Percentiles rank a stretch among this genome's conserved stretches.
Evolutionary conservation across 1,139 yeast genomes (phyloP).

Genomic region (Lodderomyces pseudojiufengensis): DNA sequence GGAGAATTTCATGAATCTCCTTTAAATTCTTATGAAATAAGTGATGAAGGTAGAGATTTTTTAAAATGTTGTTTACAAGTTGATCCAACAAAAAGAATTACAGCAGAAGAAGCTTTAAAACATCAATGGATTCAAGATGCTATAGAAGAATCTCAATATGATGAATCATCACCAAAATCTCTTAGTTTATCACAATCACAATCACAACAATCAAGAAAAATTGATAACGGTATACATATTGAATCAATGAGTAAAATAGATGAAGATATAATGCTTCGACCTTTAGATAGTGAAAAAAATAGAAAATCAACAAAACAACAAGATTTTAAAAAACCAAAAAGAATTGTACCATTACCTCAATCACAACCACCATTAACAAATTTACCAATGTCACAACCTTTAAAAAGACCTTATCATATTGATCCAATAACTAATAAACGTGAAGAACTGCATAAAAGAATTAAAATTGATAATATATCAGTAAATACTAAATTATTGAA

Average conservation of each 20-base stretch:
- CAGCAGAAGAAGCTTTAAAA: conserved; percentile 66
- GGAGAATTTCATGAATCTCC: conserved; percentile 85
- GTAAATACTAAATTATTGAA: too few relatives aligned
- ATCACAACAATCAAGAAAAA: conserved; percentile 56
- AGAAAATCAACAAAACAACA: conserved; percentile 21
- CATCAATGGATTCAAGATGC: conserved; percentile 60
- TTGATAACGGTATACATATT: conserved; percentile 46
- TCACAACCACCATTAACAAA: conserved; percentile 28
- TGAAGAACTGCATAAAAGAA: background rate
- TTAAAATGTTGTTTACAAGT: conserved; percentile 66
- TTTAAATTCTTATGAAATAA: conserved; percentile 61
- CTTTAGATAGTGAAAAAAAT: conserved; percentile 30
- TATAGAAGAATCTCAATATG: conserved; percentile 27
- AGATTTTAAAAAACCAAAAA: conserved; percentile 42
- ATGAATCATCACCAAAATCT: conserved; percentile 30
- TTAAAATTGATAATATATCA: background rate
- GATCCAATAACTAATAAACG: conserved; percentile 8
- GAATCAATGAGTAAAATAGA: conserved; percentile 42
- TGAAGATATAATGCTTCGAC: conserved; percentile 44
- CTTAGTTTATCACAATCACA: conserved; percentile 69
- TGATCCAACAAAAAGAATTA: conserved; percentile 65
- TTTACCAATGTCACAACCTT: conserved; percentile 12
- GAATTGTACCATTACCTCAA: conserved; percentile 42
- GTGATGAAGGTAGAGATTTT: conserved; percentile 65
- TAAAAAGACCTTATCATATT: conserved; percentile 8